Evolutionary conservation across 176 grass and related monocot genomes (phyloP).

Genomic region (Miscanthus lutarioriparius): DNA sequence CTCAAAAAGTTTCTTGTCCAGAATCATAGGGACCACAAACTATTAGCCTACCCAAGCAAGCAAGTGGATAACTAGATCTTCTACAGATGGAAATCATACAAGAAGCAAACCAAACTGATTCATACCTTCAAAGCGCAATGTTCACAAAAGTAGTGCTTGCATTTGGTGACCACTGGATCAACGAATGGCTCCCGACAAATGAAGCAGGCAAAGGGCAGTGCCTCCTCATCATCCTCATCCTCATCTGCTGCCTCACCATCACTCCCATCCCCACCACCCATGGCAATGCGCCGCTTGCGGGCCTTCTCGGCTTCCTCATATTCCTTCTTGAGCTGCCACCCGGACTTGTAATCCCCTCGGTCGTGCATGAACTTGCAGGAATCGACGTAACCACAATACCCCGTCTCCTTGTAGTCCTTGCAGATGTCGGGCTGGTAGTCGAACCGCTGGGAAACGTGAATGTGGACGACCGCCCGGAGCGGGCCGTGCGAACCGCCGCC

Average conservation of each 20-base stretch:
- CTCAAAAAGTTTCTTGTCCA: not conserved
- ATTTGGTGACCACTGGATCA: conserved; percentile 84
- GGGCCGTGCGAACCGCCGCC: conserved; percentile 73
- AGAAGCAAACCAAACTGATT: not conserved
- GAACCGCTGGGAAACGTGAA: conserved; percentile 68
- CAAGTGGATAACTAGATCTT: conserved; percentile 1
- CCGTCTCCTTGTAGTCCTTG: conserved; percentile 98
- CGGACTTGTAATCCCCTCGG: conserved; percentile 90
- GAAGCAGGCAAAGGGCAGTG: conserved; percentile 85
- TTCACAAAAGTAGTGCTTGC: conserved; percentile 93
- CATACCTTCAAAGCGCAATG: conserved; percentile 87
- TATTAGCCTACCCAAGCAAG: not conserved
- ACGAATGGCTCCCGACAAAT: conserved; percentile 78
- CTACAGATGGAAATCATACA: conserved; percentile 7
- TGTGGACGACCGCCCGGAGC: conserved; percentile 71
- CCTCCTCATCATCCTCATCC: conserved; percentile 49
- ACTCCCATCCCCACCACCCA: conserved; percentile 46
- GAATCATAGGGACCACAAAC: not conserved
- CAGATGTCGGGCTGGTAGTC: conserved; percentile 96
- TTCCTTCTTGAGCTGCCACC: conserved; percentile 97
- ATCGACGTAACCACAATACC: conserved; percentile 86
- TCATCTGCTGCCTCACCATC: conserved; percentile 39
- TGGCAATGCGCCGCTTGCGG: conserved; percentile 53
- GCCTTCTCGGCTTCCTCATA: conserved; percentile 74
- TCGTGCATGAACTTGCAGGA: conserved; percentile 99